These are phyloP conservation scores for Blepharisma stoltei DNA, from an alignment of 73 alveolate genomes.

Conservation along the genomic window DNA sequence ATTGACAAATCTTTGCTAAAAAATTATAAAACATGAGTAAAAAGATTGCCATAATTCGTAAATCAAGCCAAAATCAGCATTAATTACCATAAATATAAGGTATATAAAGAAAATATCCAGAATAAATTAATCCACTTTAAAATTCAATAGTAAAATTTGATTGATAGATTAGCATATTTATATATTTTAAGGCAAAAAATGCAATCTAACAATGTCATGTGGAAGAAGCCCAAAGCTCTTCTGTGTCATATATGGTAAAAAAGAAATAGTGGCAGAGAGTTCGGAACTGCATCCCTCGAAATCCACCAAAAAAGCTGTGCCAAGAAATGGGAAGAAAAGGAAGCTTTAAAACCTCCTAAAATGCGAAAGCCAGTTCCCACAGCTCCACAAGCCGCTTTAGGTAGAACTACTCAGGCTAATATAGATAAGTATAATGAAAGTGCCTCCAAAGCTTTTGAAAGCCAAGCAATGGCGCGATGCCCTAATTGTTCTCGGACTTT, in stretches of 20 bases:
- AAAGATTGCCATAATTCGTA: too few species aligned
- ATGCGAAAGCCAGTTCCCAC: slow-evolving; percentile 33
- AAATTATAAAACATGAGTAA: too few species aligned
- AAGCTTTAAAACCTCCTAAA: slow-evolving; percentile 40
- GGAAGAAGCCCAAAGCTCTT: slow-evolving; percentile 23
- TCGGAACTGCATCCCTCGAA: slow-evolving; percentile 70
- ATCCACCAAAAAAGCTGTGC: slow-evolving; percentile 73
- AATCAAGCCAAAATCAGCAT: too few species aligned
- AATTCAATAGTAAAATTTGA: too few species aligned
- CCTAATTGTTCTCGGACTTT: slow-evolving; percentile 86
- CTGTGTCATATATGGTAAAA: slow-evolving; percentile 34
- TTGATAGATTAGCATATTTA: too few species aligned
- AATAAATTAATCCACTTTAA: too few species aligned
- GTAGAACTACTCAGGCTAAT: not conserved
- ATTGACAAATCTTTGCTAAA: too few species aligned
- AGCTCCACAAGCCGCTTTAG: slow-evolving; percentile 3
- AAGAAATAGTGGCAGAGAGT: slow-evolving; percentile 79
- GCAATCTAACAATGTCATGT: too few species aligned
- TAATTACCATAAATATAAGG: too few species aligned
- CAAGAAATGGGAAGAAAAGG: slow-evolving; percentile 40
- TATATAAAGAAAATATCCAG: too few species aligned
- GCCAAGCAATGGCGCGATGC: slow-evolving; percentile 77
- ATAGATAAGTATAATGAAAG: slow-evolving; percentile 3
- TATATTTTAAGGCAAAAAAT: too few species aligned
- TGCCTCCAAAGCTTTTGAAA: slow-evolving; percentile 25